Base-by-base conservation (phyloP, 1,139 yeast species). In the Sugiyamaella pinicola region DNA sequence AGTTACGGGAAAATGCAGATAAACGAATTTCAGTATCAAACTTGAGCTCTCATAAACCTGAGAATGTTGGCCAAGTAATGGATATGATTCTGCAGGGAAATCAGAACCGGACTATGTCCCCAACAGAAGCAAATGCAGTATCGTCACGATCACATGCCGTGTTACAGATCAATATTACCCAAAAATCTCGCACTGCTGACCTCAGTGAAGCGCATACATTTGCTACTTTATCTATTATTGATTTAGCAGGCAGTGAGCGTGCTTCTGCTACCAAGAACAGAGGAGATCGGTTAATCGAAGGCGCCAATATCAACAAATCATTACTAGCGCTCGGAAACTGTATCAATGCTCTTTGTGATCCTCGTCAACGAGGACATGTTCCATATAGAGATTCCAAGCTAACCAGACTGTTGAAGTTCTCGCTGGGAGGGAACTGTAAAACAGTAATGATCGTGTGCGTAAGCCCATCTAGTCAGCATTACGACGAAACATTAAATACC, bases 371-470 rank as follows among this genome's bases (percentile, higher is more conserved):
- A 51, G 78, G 82, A 56, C 97, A 91, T 70, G 81, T 93, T 10
- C 98, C 98, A 0, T 91, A 87, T 68, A 72, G 98, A 60, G 96
- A 91, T 68, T 88, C 96, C 4, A 90, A 90, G 63, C 75, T 91
- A 50, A 91, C 98, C 0, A 73, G 98, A 59, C 73, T 91, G 49
- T 77, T 91, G 53, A 89, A 90, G 65, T 89, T 87, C 66, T 89
- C 96, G 0, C 74, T 91, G n/a, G 96, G 96, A 3, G 97, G 97
- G 0, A 88, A 89, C 66, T 90, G 97, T 70, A 86, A 87, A 68
- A 91, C 98, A 0, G 93, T 89, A 4, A 91, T 91, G 97, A 88
- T 91, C 61, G 97, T 90, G 0, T 91, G 97, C 70, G 81, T 91
- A 2, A 85, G 95, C 2, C 97, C 97, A 0, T 85, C 90, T 58